Percentiles rank a stretch among this genome's conserved stretches.
Evolutionary conservation across 768 basidiomycete species (phyloP).

Genomic region (Crassisporium funariophilum): DNA sequence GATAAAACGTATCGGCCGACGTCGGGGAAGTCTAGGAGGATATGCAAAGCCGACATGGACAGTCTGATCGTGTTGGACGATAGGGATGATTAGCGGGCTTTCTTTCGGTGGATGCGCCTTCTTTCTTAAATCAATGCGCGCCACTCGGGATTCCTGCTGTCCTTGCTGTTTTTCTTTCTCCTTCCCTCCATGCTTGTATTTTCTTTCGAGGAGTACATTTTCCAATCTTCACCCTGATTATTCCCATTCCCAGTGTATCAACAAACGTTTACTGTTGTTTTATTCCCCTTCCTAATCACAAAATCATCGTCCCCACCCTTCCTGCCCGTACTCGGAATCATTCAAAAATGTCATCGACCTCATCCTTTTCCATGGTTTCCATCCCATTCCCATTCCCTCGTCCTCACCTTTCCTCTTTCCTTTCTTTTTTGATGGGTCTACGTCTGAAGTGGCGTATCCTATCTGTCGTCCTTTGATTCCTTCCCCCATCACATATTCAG

Average conservation of each 20-base stretch:
- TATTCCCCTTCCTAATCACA: no score
- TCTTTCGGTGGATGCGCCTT: background rate
- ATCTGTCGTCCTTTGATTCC: no score
- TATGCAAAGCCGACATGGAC: conserved; percentile 7
- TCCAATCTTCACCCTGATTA: background rate
- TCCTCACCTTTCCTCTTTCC: no score
- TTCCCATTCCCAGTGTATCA: background rate
- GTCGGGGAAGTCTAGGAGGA: background rate
- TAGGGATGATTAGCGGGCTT: background rate
- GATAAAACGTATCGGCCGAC: conserved; percentile 4
- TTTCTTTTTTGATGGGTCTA: no score
- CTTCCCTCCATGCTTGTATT: background rate
- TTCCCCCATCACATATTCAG: no score
- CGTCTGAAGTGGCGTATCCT: no score
- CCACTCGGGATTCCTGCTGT: background rate
- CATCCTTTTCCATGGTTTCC: no score
- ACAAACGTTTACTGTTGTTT: no score
- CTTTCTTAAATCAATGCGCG: background rate
- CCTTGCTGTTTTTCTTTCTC: background rate
- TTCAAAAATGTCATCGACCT: no score
- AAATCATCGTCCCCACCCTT: no score
- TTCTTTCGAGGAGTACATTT: background rate
- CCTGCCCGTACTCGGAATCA: no score
- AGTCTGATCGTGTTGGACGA: conserved; percentile 10
- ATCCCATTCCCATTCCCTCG: no score